Evolutionary conservation across 805 yeast species (phyloP), one percentile per base, ranked within the genome.

Genomic region (Saccharomycopsis amapae): DNA sequence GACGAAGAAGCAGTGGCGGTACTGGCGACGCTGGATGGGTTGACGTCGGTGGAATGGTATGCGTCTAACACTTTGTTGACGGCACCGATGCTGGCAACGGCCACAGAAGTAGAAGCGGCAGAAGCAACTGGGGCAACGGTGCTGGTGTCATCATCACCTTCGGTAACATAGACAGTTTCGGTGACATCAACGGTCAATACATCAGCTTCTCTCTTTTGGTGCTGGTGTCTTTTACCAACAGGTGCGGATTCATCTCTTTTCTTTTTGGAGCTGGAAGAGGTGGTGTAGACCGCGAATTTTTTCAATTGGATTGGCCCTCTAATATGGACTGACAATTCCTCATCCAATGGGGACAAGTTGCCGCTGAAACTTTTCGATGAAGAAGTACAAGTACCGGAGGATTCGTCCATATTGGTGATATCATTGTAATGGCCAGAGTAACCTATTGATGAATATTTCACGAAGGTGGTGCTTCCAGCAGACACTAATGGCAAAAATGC

Each of bases 201-300:
- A 34, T 79, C 81, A 37, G 78, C 71, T 46, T 68, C 77, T 62
- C 82, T 76, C 64, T 74, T 75, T 61, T 75, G 79, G 57, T 70
- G 76, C 57, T 74, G 80, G 33, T 60, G 60, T 52, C 68, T 73
- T 50, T 51, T 49, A 45, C 32, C 48, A 32, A 45, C 46, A 40
- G 47, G 49, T 49, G 56, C 56, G 55, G 60, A 55, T n/a, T 41
- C 50, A 7, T 59, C 66, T 51, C 66, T 72, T 62, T 72, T 72
- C 58, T 68, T 71, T 52, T 67, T 62, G 55, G 68, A 62, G 24
- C 66, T 52, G 34, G 71, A 57, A 36, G 69, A 56, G n/a, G 72
- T 55, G 59, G 81, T 79, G 73, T 89, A 93, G 46, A 86, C 96
- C 64, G 89, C 97, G 61, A 93, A 87, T 67, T 86, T 86, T 59